Evolutionary conservation across 106 monocot genomes (phyloP).

Genomic region (Agapanthus africanus): DNA sequence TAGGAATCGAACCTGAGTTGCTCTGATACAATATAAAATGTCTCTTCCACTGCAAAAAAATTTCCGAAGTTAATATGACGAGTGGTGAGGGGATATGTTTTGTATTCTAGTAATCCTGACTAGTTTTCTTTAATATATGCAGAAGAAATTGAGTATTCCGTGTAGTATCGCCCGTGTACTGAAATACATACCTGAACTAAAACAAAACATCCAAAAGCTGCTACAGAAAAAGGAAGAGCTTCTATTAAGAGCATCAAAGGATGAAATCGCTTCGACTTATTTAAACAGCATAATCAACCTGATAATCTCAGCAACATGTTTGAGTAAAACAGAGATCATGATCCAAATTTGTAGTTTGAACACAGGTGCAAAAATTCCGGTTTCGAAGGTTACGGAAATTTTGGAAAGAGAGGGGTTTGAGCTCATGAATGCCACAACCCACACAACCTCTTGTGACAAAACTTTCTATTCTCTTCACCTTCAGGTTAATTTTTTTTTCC

Average conservation of each 20-base stretch:
- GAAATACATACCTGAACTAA: constrained; percentile 75
- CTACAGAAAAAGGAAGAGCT: constrained; percentile 45
- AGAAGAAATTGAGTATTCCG: constrained; percentile 74
- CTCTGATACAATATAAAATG: too few species aligned
- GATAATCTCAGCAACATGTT: constrained; percentile 30
- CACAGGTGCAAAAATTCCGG: neutral
- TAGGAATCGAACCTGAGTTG: too few species aligned
- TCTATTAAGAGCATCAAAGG: neutral
- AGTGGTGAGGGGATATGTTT: too few species aligned
- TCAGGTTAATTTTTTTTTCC: constrained; percentile 30
- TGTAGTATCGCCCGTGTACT: constrained; percentile 34
- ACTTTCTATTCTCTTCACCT: constrained; percentile 43
- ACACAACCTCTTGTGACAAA: constrained; percentile 12
- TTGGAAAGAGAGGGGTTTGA: constrained; percentile 36
- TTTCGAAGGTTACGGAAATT: constrained; percentile 23
- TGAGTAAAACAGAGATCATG: constrained; percentile 36
- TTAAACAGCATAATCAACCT: neutral
- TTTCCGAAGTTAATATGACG: too few species aligned
- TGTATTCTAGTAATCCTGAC: too few species aligned
- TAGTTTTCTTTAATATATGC: neutral
- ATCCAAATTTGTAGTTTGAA: constrained; percentile 35
- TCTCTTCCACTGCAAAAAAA: too few species aligned
- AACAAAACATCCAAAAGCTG: constrained; percentile 28
- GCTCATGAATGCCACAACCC: constrained; percentile 39
- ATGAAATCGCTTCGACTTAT: neutral